Conservation (phyloP, 2,329 filamentous ascomycete genomes). For the Claviceps humidiphila region DNA sequence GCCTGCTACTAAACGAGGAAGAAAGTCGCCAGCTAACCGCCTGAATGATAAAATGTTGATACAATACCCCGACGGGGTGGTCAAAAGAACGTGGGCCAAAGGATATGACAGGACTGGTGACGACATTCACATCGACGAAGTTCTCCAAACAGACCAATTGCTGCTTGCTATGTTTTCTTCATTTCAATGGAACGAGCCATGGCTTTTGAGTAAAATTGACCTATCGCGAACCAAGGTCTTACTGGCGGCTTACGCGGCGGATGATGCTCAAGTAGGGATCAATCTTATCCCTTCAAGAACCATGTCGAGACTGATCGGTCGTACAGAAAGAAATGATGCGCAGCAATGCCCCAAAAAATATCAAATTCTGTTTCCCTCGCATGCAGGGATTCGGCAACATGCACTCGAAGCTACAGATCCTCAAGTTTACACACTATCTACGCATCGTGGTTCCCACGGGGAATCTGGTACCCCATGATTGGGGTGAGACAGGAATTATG, state of each 20-base stretch:
- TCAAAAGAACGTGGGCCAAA: conserved; percentile 71
- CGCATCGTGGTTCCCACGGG: conserved; percentile 77
- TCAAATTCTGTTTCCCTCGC: conserved; percentile 68
- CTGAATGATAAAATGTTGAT: conserved; percentile 10
- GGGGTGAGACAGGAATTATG: conserved; percentile 74
- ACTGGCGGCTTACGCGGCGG: conserved; percentile 42
- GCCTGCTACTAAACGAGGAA: conserved; percentile 15
- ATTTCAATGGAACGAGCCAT: conserved; percentile 74
- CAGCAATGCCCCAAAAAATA: conserved; percentile 33
- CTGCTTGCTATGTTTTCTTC: conserved; percentile 72
- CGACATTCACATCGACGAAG: conserved; percentile 80
- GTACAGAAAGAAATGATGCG: conserved; percentile 32
- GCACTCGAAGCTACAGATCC: conserved; percentile 88
- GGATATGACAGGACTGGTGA: conserved; percentile 47
- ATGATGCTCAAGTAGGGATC: conserved; percentile 35
- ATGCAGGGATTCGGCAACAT: conserved; percentile 67
- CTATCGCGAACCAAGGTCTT: conserved; percentile 45
- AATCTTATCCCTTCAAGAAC: not conserved
- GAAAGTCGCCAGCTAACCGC: conserved; percentile 6
- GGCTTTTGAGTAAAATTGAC: conserved; percentile 62
- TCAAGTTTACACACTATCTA: conserved; percentile 63
- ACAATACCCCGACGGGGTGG: conserved; percentile 42
- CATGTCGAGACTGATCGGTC: not conserved
- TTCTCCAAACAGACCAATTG: conserved; percentile 60
- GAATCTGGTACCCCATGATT: conserved; percentile 76